Evolutionary conservation across 176 grass and related monocot species (phyloP).

Genomic region (Puccinellia tenuiflora): DNA sequence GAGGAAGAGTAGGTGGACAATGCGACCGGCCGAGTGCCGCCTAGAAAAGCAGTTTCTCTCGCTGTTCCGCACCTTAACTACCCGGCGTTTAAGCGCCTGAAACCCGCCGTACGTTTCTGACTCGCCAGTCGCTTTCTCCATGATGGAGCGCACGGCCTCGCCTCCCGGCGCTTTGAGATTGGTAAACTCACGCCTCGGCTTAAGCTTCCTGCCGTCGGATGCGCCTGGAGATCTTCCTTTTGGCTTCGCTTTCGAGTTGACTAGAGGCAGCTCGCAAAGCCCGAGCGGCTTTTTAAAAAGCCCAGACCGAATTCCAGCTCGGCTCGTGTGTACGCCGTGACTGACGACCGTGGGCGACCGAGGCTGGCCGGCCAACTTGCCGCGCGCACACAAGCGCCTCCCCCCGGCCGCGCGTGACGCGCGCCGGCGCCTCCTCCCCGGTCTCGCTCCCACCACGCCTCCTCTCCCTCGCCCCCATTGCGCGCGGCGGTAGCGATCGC

Average conservation of each 20-base stretch:
- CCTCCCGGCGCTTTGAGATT: background rate
- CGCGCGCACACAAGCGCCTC: background rate
- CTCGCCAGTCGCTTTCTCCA: background rate
- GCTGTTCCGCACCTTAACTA: constrained; percentile 2
- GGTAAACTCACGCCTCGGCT: background rate
- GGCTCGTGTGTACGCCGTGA: background rate
- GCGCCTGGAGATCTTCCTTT: background rate
- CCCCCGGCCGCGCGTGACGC: background rate
- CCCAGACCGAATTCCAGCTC: constrained; percentile 7
- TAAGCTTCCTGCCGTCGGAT: background rate
- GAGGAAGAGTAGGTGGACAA: too few species aligned
- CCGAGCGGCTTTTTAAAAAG: background rate
- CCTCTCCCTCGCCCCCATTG: constrained; percentile 12
- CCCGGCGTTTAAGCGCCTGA: background rate
- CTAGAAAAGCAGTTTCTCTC: too few species aligned
- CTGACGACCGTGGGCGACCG: background rate
- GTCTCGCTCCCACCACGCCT: background rate
- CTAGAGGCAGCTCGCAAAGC: background rate
- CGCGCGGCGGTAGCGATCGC: constrained; percentile 27
- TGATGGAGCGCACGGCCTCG: background rate
- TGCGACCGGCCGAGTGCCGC: too few species aligned
- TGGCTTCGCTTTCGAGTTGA: background rate
- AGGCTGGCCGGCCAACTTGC: constrained; percentile 10
- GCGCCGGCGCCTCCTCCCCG: background rate
- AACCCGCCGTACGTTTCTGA: background rate